Base-by-base conservation (phyloP, 2,329 filamentous ascomycete genomes). In the Penicillium brevicompactum region DNA sequence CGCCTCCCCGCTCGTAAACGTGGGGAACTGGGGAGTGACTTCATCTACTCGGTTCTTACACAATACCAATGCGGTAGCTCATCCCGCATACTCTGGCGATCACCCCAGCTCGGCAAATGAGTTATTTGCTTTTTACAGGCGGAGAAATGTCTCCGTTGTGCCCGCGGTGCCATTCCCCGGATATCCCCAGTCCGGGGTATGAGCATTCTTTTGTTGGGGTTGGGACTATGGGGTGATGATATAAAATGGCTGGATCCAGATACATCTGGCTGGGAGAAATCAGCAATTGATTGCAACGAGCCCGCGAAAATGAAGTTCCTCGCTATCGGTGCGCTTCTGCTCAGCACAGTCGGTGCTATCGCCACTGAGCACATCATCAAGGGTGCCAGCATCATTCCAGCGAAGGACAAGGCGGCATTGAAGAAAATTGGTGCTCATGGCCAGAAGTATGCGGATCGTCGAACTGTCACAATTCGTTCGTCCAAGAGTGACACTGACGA, bases 401-500 rank as follows among this genome's bases (percentile, higher is more conserved):
- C 53, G 3, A 53, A 55, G 13, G 67, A 70, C 27, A 57, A 41
- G 22, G 38, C 53, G 2, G 57, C 40, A 5, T 30, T 71, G 44
- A 50, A 53, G 34, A 55, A 55, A n/a, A 43, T 67, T 49, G 67
- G 68, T 5, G 68, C 65, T 8, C 58, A 63, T 38, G 55, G 62
- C 27, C 52, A 58, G 16, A 68, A 67, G 30, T 60, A 70, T 22
- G 61, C 57, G 4, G 59, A 78, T 48, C 74, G 78, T 37, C 76
- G 73, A 32, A 78, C 76, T 18, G 72, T 84, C 56, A 80, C 75
- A 2, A 83, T 85, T 49, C 77, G 82, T 6, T 63, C 80, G 1
- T 86, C 83, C 0, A 71, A 68, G 51, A 76, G 81, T 49, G 82
- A 84, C 38, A 76, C 71, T 0, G 84, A 86, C 52, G 84, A 87